Percentiles rank a stretch among this genome's conserved stretches.
phyloP scores from a whole-genome alignment of 129 eudicot genomes.

The Chrysanthemum makinoi region DNA sequence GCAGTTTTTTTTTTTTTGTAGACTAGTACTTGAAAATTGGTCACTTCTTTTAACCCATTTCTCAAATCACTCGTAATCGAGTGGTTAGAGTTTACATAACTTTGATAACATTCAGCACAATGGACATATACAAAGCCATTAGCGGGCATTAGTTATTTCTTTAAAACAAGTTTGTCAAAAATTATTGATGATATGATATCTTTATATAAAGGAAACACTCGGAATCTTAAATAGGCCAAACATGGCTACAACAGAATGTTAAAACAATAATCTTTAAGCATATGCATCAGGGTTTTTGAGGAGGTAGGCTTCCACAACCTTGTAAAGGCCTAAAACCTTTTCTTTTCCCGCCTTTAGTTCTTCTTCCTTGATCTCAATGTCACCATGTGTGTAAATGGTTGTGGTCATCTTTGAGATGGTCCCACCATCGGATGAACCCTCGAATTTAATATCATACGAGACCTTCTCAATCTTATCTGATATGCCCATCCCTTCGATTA shows the following conservation, averaged over 20 bases:
- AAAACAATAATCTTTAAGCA: constrained; percentile 2
- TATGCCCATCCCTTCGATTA: constrained; percentile 38
- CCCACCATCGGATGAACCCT: too few species aligned
- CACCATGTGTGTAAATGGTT: constrained; percentile 25
- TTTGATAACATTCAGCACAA: too few species aligned
- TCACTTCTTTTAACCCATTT: too few species aligned
- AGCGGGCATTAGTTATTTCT: too few species aligned
- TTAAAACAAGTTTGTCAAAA: too few species aligned
- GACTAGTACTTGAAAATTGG: too few species aligned
- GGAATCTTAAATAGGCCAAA: constrained; percentile 3
- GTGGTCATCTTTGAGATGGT: constrained; percentile 33
- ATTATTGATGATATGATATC: constrained; percentile 7
- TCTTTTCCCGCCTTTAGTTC: constrained; percentile 26
- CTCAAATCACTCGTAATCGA: too few species aligned
- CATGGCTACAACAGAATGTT: constrained; percentile 4
- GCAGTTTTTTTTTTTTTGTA: too few species aligned
- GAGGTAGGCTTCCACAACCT: constrained; percentile 43
- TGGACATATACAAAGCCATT: too few species aligned
- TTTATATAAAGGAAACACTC: constrained; percentile 7
- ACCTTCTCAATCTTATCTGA: too few species aligned
- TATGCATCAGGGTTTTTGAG: constrained; percentile 24
- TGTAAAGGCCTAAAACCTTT: constrained; percentile 33
- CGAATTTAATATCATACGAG: too few species aligned
- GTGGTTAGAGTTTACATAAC: too few species aligned
- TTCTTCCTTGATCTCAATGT: constrained; percentile 18